A percentile compares a stretch with the other conserved stretches of the same genome.
Conservation (phyloP, 192 early-diverging fungal species). For the Bifiguratus adelaidae region DNA sequence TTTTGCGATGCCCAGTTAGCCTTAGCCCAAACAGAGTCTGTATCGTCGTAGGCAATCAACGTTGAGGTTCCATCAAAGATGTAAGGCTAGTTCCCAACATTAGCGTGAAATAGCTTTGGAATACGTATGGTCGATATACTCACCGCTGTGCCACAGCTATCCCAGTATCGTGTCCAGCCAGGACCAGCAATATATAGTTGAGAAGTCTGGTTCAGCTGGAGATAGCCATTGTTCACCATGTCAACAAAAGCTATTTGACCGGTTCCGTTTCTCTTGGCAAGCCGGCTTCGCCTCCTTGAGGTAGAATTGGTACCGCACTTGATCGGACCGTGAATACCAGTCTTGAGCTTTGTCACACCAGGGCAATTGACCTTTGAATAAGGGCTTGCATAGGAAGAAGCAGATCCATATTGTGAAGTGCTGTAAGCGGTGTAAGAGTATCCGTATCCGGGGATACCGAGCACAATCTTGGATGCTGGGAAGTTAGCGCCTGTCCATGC, state of each 20-base stretch:
- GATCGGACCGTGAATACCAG: too few relatives aligned
- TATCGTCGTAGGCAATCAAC: conserved; percentile 64
- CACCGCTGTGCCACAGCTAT: conserved; percentile 1
- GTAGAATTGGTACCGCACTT: too few relatives aligned
- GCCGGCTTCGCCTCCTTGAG: too few relatives aligned
- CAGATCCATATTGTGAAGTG: too few relatives aligned
- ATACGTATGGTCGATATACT: conserved; percentile 7
- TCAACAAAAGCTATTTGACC: too few relatives aligned
- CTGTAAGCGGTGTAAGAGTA: too few relatives aligned
- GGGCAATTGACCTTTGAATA: too few relatives aligned
- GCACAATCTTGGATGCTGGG: conserved; percentile 10
- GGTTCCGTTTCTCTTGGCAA: too few relatives aligned
- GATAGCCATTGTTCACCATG: conserved; percentile 2
- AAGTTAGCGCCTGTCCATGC: conserved; percentile 19
- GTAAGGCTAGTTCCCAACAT: conserved; percentile 50
- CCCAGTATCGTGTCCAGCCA: conserved; percentile 14
- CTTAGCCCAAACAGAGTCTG: conserved; percentile 37
- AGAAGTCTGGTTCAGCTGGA: too few relatives aligned
- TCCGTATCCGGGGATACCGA: conserved; percentile 32
- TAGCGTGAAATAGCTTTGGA: conserved; percentile 59
- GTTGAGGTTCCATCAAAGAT: conserved; percentile 48
- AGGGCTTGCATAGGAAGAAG: too few relatives aligned
- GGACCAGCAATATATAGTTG: neutral
- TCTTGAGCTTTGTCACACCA: too few relatives aligned
- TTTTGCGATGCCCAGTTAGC: conserved; percentile 37